Conservation (phyloP, 768 basidiomycete species). For the Lactifluus pinguis region DNA sequence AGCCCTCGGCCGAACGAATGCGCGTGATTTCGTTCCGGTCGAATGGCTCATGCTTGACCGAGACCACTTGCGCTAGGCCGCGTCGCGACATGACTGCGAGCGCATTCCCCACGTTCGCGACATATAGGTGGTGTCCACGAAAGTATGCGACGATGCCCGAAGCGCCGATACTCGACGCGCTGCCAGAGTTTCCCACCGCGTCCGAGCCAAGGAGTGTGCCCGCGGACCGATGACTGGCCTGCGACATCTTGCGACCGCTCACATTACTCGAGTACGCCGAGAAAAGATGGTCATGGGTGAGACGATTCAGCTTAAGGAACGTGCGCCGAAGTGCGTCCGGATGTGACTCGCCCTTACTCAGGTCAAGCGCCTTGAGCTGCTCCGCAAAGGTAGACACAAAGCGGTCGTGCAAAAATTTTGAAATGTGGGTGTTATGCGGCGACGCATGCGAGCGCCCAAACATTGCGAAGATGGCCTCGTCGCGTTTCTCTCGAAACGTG, state of each 20-base stretch:
- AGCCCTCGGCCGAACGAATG: slow-evolving; percentile 90
- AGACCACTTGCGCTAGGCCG: slow-evolving; percentile 65
- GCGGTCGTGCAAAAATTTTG: slow-evolving; percentile 78
- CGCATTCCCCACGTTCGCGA: slow-evolving; percentile 84
- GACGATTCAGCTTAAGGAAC: slow-evolving; percentile 81
- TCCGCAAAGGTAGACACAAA: slow-evolving; percentile 55
- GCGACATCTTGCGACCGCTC: slow-evolving; percentile 59
- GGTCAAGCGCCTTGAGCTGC: slow-evolving; percentile 44
- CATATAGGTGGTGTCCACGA: slow-evolving; percentile 66
- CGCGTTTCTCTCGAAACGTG: slow-evolving; percentile 64
- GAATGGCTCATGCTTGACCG: slow-evolving; percentile 82
- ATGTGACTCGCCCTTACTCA: slow-evolving; percentile 42
- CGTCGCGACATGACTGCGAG: slow-evolving; percentile 78
- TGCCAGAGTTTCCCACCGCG: slow-evolving; percentile 26
- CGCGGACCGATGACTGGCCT: slow-evolving; percentile 31
- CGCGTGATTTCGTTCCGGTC: slow-evolving; percentile 75
- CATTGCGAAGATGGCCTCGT: slow-evolving; percentile 92
- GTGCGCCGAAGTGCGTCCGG: slow-evolving; percentile 76
- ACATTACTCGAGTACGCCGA: slow-evolving; percentile 27
- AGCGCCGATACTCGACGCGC: slow-evolving; percentile 58
- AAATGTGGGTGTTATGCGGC: slow-evolving; percentile 54
- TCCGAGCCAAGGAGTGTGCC: slow-evolving; percentile 25
- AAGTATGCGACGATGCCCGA: slow-evolving; percentile 86
- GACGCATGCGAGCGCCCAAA: slow-evolving; percentile 71
- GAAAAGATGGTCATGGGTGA: slow-evolving; percentile 60